These are phyloP conservation scores for Podaxis sp. DNA, from an alignment of 768 basidiomycete species.

Conservation along the genomic window DNA sequence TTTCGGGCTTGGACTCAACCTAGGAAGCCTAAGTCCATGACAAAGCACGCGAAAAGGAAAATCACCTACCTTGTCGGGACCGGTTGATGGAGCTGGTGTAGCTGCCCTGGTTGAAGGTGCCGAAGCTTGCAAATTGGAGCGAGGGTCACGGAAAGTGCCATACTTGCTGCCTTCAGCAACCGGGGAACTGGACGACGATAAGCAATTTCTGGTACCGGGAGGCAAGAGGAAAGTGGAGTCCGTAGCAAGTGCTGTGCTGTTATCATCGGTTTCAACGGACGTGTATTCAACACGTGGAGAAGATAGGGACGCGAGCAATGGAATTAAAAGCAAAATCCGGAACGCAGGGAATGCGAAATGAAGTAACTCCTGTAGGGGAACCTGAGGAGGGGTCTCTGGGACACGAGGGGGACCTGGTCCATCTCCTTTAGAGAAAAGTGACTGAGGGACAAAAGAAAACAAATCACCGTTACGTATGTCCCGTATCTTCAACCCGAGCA, in stretches of 20 bases:
- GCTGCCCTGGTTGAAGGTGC: slow-evolving; percentile 51
- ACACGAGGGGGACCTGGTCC: slow-evolving; percentile 20
- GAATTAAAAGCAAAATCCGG: slow-evolving; percentile 58
- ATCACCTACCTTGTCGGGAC: slow-evolving; percentile 34
- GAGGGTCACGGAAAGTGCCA: slow-evolving; percentile 62
- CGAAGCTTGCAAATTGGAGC: slow-evolving; percentile 47
- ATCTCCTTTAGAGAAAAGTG: slow-evolving; percentile 12
- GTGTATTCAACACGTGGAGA: slow-evolving; percentile 66
- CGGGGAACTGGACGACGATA: slow-evolving; percentile 50
- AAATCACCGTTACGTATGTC: slow-evolving; percentile 29
- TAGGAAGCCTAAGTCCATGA: slow-evolving; percentile 17
- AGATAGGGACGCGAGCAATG: slow-evolving; percentile 55
- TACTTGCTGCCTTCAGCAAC: slow-evolving; percentile 54
- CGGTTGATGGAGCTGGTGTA: slow-evolving; percentile 40
- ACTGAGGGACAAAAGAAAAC: slow-evolving; percentile 10
- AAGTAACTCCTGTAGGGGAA: slow-evolving; percentile 28
- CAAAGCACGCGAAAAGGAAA: background rate
- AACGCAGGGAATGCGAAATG: slow-evolving; percentile 53
- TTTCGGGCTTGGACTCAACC: slow-evolving; percentile 43
- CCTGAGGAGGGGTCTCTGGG: slow-evolving; percentile 21
- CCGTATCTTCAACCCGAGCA: slow-evolving; percentile 43
- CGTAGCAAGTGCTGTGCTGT: slow-evolving; percentile 36
- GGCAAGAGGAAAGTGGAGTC: slow-evolving; percentile 54
- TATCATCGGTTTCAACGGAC: slow-evolving; percentile 37
- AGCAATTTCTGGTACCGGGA: slow-evolving; percentile 35